These are phyloP conservation scores for Phaeophleospora eucalypticola DNA, from an alignment of 2,329 filamentous ascomycete genomes.

Conservation along the genomic window DNA sequence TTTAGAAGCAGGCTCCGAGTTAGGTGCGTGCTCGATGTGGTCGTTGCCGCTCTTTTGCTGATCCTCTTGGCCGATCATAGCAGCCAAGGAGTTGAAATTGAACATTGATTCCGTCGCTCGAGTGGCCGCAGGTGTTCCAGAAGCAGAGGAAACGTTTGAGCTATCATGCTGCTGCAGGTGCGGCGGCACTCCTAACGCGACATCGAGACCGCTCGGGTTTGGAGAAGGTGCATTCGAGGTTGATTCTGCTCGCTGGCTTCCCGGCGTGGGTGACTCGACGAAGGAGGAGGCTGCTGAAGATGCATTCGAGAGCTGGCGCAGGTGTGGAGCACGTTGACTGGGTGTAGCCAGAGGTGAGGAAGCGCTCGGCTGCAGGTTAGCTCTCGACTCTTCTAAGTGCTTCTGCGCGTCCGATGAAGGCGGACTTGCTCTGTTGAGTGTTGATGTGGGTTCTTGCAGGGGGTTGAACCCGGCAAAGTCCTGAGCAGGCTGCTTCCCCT, in stretches of 20 bases:
- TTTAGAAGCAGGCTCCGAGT: slow-evolving; percentile 6
- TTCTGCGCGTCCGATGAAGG: slow-evolving; percentile 38
- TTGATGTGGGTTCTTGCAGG: slow-evolving; percentile 40
- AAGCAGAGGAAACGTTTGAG: slow-evolving; percentile 24
- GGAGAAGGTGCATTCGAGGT: slow-evolving; percentile 19
- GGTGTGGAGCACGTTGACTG: slow-evolving; percentile 46
- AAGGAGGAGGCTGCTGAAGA: slow-evolving; percentile 79
- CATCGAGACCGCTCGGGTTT: slow-evolving; percentile 53
- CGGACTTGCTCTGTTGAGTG: slow-evolving; percentile 35
- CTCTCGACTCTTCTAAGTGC: slow-evolving; percentile 45
- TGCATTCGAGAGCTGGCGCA: slow-evolving; percentile 79
- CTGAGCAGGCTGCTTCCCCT: slow-evolving; percentile 47
- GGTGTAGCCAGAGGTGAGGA: slow-evolving; percentile 24
- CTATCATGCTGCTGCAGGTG: slow-evolving; percentile 9
- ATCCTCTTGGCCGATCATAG: slow-evolving; percentile 70
- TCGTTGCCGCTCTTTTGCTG: slow-evolving; percentile 38
- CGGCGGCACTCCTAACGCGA: slow-evolving; percentile 23
- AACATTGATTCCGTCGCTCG: slow-evolving; percentile 89
- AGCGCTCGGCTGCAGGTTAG: slow-evolving; percentile 36
- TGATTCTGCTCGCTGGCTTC: slow-evolving; percentile 25
- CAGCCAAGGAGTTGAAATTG: slow-evolving; percentile 83
- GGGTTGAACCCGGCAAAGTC: slow-evolving; percentile 42
- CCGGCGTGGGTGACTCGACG: slow-evolving; percentile 58
- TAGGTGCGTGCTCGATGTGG: slow-evolving; percentile 37
- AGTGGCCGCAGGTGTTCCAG: slow-evolving; percentile 44